Evolutionary conservation across 495 filamentous ascomycete species (phyloP).

Genomic region (Penicillium desertorum): DNA sequence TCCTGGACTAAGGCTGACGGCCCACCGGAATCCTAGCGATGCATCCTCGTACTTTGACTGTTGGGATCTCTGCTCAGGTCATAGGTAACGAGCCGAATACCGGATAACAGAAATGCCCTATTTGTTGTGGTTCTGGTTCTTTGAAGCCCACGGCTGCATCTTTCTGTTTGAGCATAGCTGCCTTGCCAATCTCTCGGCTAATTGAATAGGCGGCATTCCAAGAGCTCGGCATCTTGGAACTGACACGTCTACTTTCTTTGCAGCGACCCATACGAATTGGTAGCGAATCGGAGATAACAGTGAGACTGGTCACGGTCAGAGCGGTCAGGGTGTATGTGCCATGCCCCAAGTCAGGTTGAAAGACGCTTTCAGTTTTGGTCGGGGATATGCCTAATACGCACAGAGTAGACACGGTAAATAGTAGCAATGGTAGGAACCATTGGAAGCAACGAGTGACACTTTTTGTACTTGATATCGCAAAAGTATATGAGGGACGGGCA

Average conservation of each 20-base stretch:
- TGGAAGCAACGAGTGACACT: neutral
- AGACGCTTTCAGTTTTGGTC: neutral
- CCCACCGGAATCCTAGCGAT: neutral
- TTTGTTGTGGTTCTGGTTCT: slow-evolving; percentile 14
- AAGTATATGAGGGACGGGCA: neutral
- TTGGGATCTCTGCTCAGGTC: too few relatives aligned
- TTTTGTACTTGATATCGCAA: neutral
- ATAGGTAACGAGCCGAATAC: neutral
- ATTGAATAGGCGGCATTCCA: slow-evolving; percentile 14
- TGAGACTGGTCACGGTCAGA: neutral
- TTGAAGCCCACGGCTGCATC: slow-evolving; percentile 18
- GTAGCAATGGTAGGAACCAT: neutral
- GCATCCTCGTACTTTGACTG: slow-evolving; percentile 1
- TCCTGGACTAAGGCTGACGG: slow-evolving; percentile 6
- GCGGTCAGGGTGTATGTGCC: neutral
- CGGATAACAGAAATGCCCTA: neutral
- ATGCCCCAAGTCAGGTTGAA: neutral
- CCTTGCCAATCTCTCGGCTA: slow-evolving; percentile 19
- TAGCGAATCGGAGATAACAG: neutral
- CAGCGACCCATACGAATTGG: slow-evolving; percentile 5
- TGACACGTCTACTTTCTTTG: slow-evolving; percentile 9
- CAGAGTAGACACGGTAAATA: neutral
- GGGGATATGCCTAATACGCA: too few relatives aligned
- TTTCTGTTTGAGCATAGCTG: slow-evolving; percentile 4
- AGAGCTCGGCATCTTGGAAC: slow-evolving; percentile 22